Conservation (phyloP, 2,329 filamentous ascomycete species). For the Trichoderma atrobrunneum region DNA sequence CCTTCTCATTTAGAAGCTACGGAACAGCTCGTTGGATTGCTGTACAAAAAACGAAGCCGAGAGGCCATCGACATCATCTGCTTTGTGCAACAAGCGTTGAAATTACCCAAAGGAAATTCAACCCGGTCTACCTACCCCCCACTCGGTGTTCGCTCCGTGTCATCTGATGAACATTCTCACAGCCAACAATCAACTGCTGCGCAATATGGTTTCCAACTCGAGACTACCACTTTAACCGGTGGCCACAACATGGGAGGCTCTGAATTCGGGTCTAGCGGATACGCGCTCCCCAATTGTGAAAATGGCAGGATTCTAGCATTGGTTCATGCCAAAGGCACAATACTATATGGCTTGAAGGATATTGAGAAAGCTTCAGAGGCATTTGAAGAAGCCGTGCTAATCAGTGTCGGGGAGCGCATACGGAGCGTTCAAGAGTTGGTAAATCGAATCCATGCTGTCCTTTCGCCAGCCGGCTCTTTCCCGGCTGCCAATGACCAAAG, state of each 20-base stretch:
- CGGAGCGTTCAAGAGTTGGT: slow-evolving; percentile 77
- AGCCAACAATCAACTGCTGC: not conserved
- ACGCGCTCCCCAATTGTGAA: slow-evolving; percentile 77
- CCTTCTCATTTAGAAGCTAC: slow-evolving; percentile 93
- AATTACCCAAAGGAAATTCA: slow-evolving; percentile 33
- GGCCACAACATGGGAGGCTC: slow-evolving; percentile 23
- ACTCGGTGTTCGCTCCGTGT: not conserved
- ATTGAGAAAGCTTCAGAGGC: slow-evolving; percentile 76
- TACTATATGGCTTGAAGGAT: slow-evolving; percentile 88
- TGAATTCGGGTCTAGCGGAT: slow-evolving; percentile 54
- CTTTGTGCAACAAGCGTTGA: slow-evolving; percentile 73
- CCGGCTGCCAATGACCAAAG: slow-evolving; percentile 18
- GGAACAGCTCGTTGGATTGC: slow-evolving; percentile 84
- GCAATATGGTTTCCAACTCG: not conserved
- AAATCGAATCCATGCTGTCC: slow-evolving; percentile 67
- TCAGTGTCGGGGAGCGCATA: slow-evolving; percentile 71
- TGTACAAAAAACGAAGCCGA: slow-evolving; percentile 78
- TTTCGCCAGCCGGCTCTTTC: slow-evolving; percentile 43
- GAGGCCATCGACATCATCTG: slow-evolving; percentile 88
- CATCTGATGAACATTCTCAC: not conserved
- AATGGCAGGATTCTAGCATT: slow-evolving; percentile 92
- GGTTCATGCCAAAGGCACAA: slow-evolving; percentile 96
- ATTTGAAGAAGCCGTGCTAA: slow-evolving; percentile 92
- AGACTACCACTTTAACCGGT: not conserved
- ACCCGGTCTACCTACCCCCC: not conserved